Percentiles rank a stretch among this genome's conserved stretches.
phyloP scores from a whole-genome alignment of 495 filamentous ascomycete genomes.

The Penicillium subrubescens region DNA sequence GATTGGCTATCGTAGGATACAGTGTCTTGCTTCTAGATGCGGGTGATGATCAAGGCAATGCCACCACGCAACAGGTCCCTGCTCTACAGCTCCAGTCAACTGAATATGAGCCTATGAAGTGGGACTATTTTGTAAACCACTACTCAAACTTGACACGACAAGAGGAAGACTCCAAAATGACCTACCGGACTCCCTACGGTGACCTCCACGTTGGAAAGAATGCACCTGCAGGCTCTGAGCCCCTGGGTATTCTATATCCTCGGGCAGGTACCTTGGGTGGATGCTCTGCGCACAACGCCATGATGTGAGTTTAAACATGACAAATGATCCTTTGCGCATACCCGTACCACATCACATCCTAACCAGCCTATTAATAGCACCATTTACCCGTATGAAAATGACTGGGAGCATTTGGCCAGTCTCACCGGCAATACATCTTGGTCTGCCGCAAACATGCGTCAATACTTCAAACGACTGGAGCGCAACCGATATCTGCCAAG shows the following conservation, averaged over 20 bases:
- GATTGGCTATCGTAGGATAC: constrained; percentile 60
- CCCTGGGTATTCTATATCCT: constrained; percentile 45
- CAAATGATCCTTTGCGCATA: not conserved
- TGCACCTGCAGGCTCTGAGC: constrained; percentile 36
- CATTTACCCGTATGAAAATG: constrained; percentile 39
- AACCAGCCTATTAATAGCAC: constrained; percentile 14
- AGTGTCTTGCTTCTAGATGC: constrained; percentile 63
- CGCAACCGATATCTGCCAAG: constrained; percentile 53
- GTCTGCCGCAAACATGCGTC: constrained; percentile 40
- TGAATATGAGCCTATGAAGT: constrained; percentile 41
- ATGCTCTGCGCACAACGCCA: constrained; percentile 47
- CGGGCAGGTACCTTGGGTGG: constrained; percentile 48
- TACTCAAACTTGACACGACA: constrained; percentile 38
- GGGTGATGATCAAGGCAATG: constrained; percentile 58
- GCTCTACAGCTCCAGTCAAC: constrained; percentile 41
- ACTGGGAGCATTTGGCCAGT: constrained; percentile 46
- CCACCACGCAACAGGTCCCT: constrained; percentile 35
- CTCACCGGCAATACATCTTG: constrained; percentile 45
- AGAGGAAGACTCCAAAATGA: constrained; percentile 46
- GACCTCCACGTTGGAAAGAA: constrained; percentile 37
- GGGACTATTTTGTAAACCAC: constrained; percentile 52
- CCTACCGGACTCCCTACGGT: constrained; percentile 38
- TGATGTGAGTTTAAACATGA: constrained; percentile 31
- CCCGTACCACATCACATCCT: not conserved
- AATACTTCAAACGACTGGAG: constrained; percentile 50